Conservation (phyloP, 2,329 filamentous ascomycete genomes). For the Pyrenophora teres region DNA sequence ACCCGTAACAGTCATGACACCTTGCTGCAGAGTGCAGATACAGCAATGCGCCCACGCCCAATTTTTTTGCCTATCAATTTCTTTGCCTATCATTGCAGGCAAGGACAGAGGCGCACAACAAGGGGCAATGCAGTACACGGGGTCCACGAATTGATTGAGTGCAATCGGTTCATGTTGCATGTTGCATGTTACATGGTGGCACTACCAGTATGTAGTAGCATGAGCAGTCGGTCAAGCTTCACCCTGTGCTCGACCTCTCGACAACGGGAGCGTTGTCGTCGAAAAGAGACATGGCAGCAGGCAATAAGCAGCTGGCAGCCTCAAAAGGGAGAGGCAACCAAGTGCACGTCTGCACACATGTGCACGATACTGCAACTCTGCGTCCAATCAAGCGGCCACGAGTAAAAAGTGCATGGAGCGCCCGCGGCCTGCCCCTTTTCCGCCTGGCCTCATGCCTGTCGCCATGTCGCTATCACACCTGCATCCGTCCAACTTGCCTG, state of each 20-base stretch:
- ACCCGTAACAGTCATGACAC: slow-evolving; percentile 2
- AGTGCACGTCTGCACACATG: not conserved
- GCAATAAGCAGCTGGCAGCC: not conserved
- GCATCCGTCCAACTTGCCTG: not conserved
- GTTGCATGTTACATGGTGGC: not conserved
- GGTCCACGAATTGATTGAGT: not conserved
- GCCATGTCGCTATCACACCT: not conserved
- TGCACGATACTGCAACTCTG: slow-evolving; percentile 15
- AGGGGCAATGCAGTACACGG: slow-evolving; percentile 23
- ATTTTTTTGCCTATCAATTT: not conserved
- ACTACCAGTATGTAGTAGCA: slow-evolving; percentile 21
- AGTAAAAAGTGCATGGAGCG: not conserved
- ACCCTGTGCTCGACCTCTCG: not conserved
- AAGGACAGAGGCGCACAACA: slow-evolving; percentile 19
- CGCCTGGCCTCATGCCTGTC: not conserved
- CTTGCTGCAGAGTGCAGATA: not conserved
- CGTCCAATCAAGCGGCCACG: too few species aligned
- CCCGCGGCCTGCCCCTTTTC: slow-evolving; percentile 33
- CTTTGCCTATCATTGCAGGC: slow-evolving; percentile 11
- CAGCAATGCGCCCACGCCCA: not conserved
- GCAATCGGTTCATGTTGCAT: too few species aligned
- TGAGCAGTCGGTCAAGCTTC: slow-evolving; percentile 13
- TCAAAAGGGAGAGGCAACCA: too few species aligned
- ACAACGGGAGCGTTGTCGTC: too few species aligned
- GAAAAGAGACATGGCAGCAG: too few species aligned